phyloP scores from a whole-genome alignment of 2,329 filamentous ascomycete species.

The Colletotrichum ledebouriae region DNA sequence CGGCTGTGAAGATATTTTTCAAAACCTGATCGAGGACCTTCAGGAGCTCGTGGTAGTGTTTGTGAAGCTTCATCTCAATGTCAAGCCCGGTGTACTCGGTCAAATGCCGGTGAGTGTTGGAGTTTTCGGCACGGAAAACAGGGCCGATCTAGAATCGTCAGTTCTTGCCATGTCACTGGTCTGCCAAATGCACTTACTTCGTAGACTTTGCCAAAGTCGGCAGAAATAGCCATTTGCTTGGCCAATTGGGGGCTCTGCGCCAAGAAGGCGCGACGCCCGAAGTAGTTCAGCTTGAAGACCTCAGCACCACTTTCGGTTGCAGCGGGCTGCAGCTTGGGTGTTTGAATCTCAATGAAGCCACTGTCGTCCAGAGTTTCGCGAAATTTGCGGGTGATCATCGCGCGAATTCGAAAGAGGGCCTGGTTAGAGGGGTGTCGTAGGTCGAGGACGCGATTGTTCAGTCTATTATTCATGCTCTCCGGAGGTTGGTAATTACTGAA shows the following conservation, averaged over 20 bases:
- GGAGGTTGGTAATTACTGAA: slow-evolving; percentile 62
- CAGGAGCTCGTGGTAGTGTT: slow-evolving; percentile 91
- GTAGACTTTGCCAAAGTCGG: slow-evolving; percentile 90
- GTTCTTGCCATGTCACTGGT: not conserved
- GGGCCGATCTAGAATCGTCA: slow-evolving; percentile 70
- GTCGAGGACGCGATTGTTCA: slow-evolving; percentile 76
- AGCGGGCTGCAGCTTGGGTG: slow-evolving; percentile 89
- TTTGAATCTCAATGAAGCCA: slow-evolving; percentile 93
- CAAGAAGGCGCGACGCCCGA: slow-evolving; percentile 86
- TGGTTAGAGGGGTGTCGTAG: slow-evolving; percentile 89
- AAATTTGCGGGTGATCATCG: slow-evolving; percentile 84
- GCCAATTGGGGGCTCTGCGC: slow-evolving; percentile 93
- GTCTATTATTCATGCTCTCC: slow-evolving; percentile 49
- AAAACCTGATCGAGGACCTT: slow-evolving; percentile 82
- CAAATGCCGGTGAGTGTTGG: slow-evolving; percentile 93
- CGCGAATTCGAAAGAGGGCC: slow-evolving; percentile 88
- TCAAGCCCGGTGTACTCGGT: slow-evolving; percentile 96
- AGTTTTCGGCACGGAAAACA: slow-evolving; percentile 95
- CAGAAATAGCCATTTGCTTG: slow-evolving; percentile 92
- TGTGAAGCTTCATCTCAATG: slow-evolving; percentile 91
- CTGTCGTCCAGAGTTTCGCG: slow-evolving; percentile 79
- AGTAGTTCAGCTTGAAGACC: slow-evolving; percentile 94
- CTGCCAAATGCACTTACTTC: slow-evolving; percentile 62
- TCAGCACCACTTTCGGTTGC: slow-evolving; percentile 93
- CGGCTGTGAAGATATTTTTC: slow-evolving; percentile 74